Base-by-base conservation (phyloP, 208 protist species). In the Trichomonas tenax region DNA sequence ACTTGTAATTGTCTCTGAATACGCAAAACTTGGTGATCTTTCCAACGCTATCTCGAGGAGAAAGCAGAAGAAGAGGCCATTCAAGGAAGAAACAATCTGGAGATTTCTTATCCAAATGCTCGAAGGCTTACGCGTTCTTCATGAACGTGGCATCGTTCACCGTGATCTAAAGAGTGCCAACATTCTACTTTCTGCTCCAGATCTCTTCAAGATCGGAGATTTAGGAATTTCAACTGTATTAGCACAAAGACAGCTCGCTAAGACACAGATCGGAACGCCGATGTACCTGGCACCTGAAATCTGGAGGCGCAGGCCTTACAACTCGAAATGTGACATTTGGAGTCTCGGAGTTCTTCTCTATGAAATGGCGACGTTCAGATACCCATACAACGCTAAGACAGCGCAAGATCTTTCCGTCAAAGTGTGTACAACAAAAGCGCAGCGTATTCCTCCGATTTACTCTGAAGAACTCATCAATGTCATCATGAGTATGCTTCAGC, bases 1-100 rank as follows among this genome's bases (percentile, higher is more conserved):
- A 95, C 93, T 98, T 9, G 97, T 96, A 41, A 98, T 98, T 89
- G 96, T 98, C 9, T 98, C 97, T 44, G 97, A 98, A 49, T 97
- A 96, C 95, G 96, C 96, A 4, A 82, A 72, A 48, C 49, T 97
- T 23, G 97, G 97, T 49, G 97, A 98, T 93, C 46, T 98, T 26
- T 51, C 86, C 21, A 48, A 51, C 15, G 86, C 86, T 14, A 93
- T 93, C 11, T 41, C 23, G 10, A 23, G 86, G 38, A 48, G 86
- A 15, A 93, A 93, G 45, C 8, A 34, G 26, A 93, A 93, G n/a
- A 41, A 38, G 11, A 48, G 86, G 51, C 86, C 40, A 9, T 93
- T 93, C 44, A 93, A 93, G 36, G 86, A 93, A 51, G 86, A 93
- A 34, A 51, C 40, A 48, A 93, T 93, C 14, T 93, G 86, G 86